Base-by-base conservation (phyloP, 139 green algal genomes). In the Coccomyxa sp. region DNA sequence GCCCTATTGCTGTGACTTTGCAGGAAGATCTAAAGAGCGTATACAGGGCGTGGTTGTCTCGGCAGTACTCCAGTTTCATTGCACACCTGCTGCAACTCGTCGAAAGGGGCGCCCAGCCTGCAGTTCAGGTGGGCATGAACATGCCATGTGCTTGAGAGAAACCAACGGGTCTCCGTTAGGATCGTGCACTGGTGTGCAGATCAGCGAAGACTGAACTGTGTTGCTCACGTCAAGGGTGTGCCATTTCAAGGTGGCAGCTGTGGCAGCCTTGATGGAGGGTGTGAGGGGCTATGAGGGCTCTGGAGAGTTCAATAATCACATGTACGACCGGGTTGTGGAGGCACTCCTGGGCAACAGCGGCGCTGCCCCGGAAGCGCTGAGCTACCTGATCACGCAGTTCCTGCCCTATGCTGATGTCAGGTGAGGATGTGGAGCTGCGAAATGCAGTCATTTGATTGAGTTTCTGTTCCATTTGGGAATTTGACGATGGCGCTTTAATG, bases 231-330 rank as follows among this genome's bases (percentile, higher is more conserved):
- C 38, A 51, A 51, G 38, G 51, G 60, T 82, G 58, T 81, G 51
- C 38, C 58, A 79, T 30, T 74, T 28, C 57, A 85, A 93, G 91
- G 82, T 91, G 58, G 80, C 86, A 10, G 88, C 90, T 13, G 58
- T 91, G 27, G 38, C 85, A 51, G 86, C 88, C 14, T 25, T 94
- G 38, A 93, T 96, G 92, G 92, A 94, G 82, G 83, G 86, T 15
- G 89, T 92, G 76, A 74, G 89, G 10, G 85, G 77, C 51, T 71
- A 9, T 21, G 87, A 93, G 77, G 27, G 25, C 28, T 58, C 82
- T 0, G 89, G 88, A 32, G 68, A 60, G 9, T 93, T 95, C 79
- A 30, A 84, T 0, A 83, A 84, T 32, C 14, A 66, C 11, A 84
- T 95, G 38, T 96, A 87, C 82, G 31, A 45, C 3, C 68, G 81